A percentile compares a stretch with the other conserved stretches of the same genome.
Conservation (phyloP, 2,329 filamentous ascomycete species). For the Xylariaceae sp. region DNA sequence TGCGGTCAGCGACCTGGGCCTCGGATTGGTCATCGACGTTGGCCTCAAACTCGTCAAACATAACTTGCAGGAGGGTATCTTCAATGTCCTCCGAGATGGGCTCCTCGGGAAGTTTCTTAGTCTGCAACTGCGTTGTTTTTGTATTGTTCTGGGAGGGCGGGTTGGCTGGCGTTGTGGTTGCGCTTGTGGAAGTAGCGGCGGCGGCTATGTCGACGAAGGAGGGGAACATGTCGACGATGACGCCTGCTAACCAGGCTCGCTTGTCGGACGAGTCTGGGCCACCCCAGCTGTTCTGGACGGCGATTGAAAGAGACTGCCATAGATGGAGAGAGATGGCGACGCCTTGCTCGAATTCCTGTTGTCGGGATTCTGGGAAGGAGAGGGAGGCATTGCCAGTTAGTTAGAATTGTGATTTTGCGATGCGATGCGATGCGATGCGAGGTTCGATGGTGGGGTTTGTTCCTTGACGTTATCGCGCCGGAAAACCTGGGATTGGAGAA, state of each 20-base stretch:
- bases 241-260: slow-evolving; percentile 92
- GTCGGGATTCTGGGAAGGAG: slow-evolving; percentile 42
- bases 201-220: slow-evolving; percentile 50
- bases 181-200: slow-evolving; percentile 20
- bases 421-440: slow-evolving; percentile 4
- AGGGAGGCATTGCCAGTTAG: not conserved
- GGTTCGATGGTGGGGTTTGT: slow-evolving; percentile 7
- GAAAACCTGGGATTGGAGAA: not conserved
- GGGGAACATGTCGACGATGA: slow-evolving; percentile 72
- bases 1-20: slow-evolving; percentile 64
- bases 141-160: slow-evolving; percentile 3
- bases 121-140: slow-evolving; percentile 8
- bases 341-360: slow-evolving; percentile 73
- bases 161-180: slow-evolving; percentile 10
- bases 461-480: not conserved
- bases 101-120: slow-evolving; percentile 36
- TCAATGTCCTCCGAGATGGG: slow-evolving; percentile 76
- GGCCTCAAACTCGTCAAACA: slow-evolving; percentile 94
- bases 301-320: slow-evolving; percentile 83
- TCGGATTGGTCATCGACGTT: slow-evolving; percentile 86
- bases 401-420: not conserved
- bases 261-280: slow-evolving; percentile 79
- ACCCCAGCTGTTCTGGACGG: slow-evolving; percentile 83
- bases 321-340: slow-evolving; percentile 79
- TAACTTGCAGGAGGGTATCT: slow-evolving; percentile 77